Evolutionary conservation across 176 grass and related monocot genomes (phyloP).

Genomic region (Juncus inflexus): DNA sequence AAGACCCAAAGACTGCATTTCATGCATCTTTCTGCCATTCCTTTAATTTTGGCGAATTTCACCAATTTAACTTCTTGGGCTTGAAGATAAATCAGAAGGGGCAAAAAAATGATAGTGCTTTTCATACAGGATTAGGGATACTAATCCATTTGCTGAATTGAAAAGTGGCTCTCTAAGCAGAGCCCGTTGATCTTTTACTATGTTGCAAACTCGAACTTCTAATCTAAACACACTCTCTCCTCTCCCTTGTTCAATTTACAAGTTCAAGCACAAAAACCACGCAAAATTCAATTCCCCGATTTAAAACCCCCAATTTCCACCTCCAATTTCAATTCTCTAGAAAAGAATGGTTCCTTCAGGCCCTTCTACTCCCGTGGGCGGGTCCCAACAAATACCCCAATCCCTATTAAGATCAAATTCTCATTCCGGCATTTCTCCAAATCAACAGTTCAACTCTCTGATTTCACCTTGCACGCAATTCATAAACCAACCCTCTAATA

Average conservation of each 20-base stretch:
- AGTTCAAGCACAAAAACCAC: constrained; percentile 12
- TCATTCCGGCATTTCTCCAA: background rate
- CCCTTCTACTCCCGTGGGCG: background rate
- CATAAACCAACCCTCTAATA: background rate
- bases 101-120: background rate
- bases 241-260: constrained; percentile 1
- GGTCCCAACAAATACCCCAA: constrained; percentile 17
- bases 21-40: background rate
- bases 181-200: constrained; percentile 8
- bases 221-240: background rate
- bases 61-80: background rate
- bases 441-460: constrained; percentile 30
- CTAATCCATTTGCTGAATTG: background rate
- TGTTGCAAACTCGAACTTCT: background rate
- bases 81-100: background rate
- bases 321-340: background rate
- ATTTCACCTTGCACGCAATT: constrained; percentile 33
- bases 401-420: constrained; percentile 34
- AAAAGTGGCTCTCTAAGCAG: background rate
- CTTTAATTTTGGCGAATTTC: background rate
- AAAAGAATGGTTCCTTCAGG: constrained; percentile 38
- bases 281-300: background rate
- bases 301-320: background rate
- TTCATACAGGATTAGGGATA: background rate
- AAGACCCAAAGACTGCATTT: constrained; percentile 1